phyloP scores from a whole-genome alignment of 164 flowering plant genomes.

The Brasenia schreberi region DNA sequence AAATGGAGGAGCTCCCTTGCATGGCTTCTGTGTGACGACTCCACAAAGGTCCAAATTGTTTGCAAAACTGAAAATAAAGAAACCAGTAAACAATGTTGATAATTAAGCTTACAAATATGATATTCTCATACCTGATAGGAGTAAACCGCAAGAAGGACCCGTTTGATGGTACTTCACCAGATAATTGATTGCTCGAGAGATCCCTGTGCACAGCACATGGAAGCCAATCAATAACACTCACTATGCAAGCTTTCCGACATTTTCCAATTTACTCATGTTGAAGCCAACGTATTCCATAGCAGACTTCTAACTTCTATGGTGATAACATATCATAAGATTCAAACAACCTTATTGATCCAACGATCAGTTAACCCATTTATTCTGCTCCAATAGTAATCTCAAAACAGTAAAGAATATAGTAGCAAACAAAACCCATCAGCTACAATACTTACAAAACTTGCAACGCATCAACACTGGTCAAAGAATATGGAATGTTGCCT shows the following conservation, averaged over 20 bases:
- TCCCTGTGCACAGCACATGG: conserved; percentile 22
- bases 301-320: too few species aligned
- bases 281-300: too few species aligned
- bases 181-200: conserved; percentile 41
- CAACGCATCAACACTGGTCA: conserved; percentile 34
- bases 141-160: conserved; percentile 62
- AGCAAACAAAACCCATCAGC: background rate
- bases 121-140: conserved; percentile 37
- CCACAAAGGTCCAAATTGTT: conserved; percentile 48
- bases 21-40: conserved; percentile 30
- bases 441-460: conserved; percentile 49
- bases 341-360: too few species aligned
- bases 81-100: too few species aligned
- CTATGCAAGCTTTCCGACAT: too few species aligned
- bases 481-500: conserved; percentile 40
- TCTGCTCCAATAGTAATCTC: too few species aligned
- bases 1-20: conserved; percentile 91
- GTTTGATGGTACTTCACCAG: conserved; percentile 45
- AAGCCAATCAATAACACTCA: background rate
- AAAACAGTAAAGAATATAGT: too few species aligned
- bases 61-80: conserved; percentile 46
- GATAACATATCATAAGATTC: too few species aligned
- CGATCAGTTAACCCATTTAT: too few species aligned
- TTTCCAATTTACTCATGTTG: too few species aligned
- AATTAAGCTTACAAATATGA: too few species aligned